Base-by-base conservation (phyloP, 495 filamentous ascomycete species). In the Lophiotrema nucula region DNA sequence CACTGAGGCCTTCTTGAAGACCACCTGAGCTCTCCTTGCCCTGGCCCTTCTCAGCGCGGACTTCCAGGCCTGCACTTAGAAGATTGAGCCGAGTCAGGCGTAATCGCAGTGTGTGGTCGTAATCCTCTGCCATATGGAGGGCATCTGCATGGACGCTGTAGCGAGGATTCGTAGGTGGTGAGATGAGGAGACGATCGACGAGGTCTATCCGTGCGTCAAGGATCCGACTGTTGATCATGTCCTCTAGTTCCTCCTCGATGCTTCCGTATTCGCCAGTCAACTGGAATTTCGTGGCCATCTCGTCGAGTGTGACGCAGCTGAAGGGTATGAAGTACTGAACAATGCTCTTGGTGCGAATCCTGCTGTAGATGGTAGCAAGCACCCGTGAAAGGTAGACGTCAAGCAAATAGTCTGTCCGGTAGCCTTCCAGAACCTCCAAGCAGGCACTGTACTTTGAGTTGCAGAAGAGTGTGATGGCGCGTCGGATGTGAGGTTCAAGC, bases 401-500 rank as follows among this genome's bases (percentile, higher is more conserved):
- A 11, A 97, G 85, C 16, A 92, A 76, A 66, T 92, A 97, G 71
- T 98, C 95, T 8, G 82, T 72, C 46, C 81, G 83, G 72, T 93
- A 91, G 24, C 81, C 79, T 53, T 95, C 88, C 12, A 98, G 80
- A 28, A 91, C 89, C 43, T 81, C 77, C 23, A 98, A 79, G 60
- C 92, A 96, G 4, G 83, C 77, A 1, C 88, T 83, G 73, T 96
- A 98, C 62, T 95, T 87, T 35, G 88, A 88, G 51, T 84, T 88
- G 62, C 89, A 87, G 71, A 97, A 97, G 75, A 87, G 86, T 1
- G 81, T 77, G 50, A 98, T 87, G 22, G 93, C 95, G 18, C 90
- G 88, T 46, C 95, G 88, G 58, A 98, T 88, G 64, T 97, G 92
- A 1, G 95, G 92, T 68, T 97, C 93, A 1, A 92, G 80, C 69